These are phyloP conservation scores for Neonectria coccinea DNA, from an alignment of 2,329 filamentous ascomycete genomes.

Conservation along the genomic window DNA sequence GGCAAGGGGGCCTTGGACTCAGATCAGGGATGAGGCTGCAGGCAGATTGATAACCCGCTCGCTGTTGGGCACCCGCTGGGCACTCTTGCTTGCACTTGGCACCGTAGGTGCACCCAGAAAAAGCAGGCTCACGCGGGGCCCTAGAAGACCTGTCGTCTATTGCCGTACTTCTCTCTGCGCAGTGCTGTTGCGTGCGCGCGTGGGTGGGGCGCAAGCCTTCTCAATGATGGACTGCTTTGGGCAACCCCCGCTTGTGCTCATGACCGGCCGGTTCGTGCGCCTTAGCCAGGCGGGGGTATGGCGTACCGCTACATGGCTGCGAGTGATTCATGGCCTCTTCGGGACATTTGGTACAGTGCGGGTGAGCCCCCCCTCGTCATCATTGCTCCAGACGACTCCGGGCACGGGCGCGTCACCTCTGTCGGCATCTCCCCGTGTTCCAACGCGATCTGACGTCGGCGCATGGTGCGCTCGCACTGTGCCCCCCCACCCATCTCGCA, in stretches of 20 bases:
- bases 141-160: not conserved
- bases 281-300: conserved; percentile 30
- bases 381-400: conserved; percentile 23
- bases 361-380: conserved; percentile 34
- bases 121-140: not conserved
- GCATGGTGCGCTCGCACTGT: conserved; percentile 40
- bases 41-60: conserved; percentile 21
- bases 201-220: conserved; percentile 9
- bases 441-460: conserved; percentile 6
- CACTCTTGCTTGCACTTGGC: conserved; percentile 1
- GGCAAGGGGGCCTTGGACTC: conserved; percentile 10
- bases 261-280: conserved; percentile 41
- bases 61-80: not conserved
- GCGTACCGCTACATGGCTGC: conserved; percentile 33
- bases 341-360: conserved; percentile 38
- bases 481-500: conserved; percentile 6
- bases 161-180: not conserved
- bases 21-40: conserved; percentile 19
- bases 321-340: conserved; percentile 31
- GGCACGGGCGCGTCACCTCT: conserved; percentile 13
- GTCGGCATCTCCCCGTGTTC: not conserved
- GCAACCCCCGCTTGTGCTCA: conserved; percentile 43
- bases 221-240: conserved; percentile 34
- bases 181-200: not conserved
- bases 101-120: conserved; percentile 3